Conservation (phyloP, 306 rosid genomes). For the Lagenaria siceraria region DNA sequence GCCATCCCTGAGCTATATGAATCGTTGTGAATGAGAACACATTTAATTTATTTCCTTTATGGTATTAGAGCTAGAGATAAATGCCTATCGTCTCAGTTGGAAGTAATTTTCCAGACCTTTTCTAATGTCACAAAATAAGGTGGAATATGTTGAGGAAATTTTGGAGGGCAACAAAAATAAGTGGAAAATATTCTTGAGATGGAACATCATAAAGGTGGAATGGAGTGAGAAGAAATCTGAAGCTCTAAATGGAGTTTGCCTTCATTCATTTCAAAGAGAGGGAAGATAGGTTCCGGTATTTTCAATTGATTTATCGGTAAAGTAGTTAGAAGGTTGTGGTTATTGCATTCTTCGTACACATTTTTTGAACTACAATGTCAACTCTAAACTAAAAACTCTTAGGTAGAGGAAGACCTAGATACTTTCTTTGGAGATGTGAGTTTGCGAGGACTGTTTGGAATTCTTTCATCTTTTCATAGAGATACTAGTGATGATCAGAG, state of each 20-base stretch:
- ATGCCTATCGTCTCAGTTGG: background rate
- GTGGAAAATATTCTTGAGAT: background rate
- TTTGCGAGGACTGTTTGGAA: too few relatives aligned
- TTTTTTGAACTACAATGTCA: too few relatives aligned
- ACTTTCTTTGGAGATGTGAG: too few relatives aligned
- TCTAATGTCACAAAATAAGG: background rate
- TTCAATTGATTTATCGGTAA: too few relatives aligned
- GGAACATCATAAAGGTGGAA: background rate
- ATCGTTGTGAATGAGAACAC: background rate
- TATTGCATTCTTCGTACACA: background rate
- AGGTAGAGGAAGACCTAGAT: too few relatives aligned
- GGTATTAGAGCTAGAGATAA: background rate
- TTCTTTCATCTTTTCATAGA: too few relatives aligned
- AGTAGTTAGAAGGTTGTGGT: background rate
- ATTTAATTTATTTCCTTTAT: background rate
- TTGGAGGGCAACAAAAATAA: background rate
- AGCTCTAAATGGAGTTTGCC: background rate
- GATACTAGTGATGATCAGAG: too few relatives aligned
- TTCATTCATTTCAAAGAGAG: background rate
- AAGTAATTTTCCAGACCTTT: background rate
- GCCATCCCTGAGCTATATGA: background rate
- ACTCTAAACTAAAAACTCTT: too few relatives aligned
- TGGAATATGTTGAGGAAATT: background rate
- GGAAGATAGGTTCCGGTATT: too few relatives aligned
- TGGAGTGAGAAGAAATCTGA: background rate